A percentile compares a stretch with the other conserved stretches of the same genome.
Evolutionary conservation across 805 yeast species (phyloP).

Genomic region (Candida orba): DNA sequence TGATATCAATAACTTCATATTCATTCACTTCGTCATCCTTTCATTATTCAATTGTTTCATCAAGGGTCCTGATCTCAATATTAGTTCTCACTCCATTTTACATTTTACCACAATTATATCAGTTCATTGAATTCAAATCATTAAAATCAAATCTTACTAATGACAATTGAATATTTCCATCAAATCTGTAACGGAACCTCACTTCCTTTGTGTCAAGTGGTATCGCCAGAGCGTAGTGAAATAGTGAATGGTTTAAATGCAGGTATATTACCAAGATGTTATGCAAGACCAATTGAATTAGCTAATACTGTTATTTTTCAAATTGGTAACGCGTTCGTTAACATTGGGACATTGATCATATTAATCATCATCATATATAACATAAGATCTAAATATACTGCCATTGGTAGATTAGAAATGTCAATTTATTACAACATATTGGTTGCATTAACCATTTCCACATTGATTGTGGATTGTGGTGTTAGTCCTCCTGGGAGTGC

Average conservation of each 20-base stretch:
- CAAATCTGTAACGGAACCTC: conserved; percentile 59
- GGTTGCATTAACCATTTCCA: conserved; percentile 49
- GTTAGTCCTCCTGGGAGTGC: conserved; percentile 80
- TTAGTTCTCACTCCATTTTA: too few species aligned
- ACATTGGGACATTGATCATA: conserved; percentile 64
- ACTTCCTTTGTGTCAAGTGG: conserved; percentile 72
- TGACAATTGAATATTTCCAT: conserved; percentile 63
- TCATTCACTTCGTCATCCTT: too few species aligned
- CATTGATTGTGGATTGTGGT: conserved; percentile 84
- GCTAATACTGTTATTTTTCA: conserved; percentile 91
- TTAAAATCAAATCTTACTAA: conserved; percentile 14
- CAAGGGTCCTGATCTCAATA: too few species aligned
- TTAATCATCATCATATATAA: conserved; percentile 66
- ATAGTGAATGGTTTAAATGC: conserved; percentile 28
- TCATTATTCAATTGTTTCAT: too few species aligned
- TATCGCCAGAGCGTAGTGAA: conserved; percentile 41
- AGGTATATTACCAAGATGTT: conserved; percentile 75
- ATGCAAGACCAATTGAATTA: conserved; percentile 75
- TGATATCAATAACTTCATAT: too few species aligned
- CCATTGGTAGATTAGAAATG: conserved; percentile 89
- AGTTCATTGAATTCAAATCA: too few species aligned
- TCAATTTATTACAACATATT: conserved; percentile 59
- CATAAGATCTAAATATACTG: conserved; percentile 81
- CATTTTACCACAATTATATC: too few species aligned
- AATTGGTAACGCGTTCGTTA: conserved; percentile 80